Conservation (phyloP, 306 rosid species). For the Prunus campanulata region DNA sequence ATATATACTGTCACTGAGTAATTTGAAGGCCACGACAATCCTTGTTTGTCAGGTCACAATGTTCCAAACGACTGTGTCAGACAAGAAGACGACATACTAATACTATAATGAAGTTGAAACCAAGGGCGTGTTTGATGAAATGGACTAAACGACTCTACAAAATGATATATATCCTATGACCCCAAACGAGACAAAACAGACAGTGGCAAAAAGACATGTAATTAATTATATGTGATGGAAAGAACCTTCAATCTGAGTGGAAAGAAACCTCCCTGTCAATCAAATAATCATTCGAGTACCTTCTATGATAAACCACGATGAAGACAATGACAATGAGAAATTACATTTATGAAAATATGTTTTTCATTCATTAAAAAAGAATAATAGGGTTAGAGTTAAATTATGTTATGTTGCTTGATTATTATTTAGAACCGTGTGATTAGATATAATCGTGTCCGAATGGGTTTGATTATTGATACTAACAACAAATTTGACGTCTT, state of each 20-base stretch:
- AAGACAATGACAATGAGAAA: too few species aligned
- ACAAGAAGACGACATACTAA: background rate
- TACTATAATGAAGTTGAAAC: background rate
- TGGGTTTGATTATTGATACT: too few species aligned
- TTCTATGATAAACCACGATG: too few species aligned
- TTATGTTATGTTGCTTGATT: background rate
- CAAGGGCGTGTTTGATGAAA: background rate
- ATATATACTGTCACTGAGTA: background rate
- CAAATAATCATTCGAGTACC: too few species aligned
- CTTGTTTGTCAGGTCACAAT: background rate
- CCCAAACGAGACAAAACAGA: background rate
- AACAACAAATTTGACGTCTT: too few species aligned
- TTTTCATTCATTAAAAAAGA: too few species aligned
- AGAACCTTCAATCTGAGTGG: background rate
- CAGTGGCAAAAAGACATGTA: background rate
- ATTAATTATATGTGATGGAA: background rate
- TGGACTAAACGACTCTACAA: background rate
- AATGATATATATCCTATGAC: background rate
- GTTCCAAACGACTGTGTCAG: background rate
- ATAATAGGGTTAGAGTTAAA: too few species aligned
- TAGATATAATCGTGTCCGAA: too few species aligned
- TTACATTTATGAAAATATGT: too few species aligned
- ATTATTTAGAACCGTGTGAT: background rate
- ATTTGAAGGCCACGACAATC: background rate
- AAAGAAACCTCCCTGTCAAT: too few species aligned